These are phyloP conservation scores for Colletotrichum camelliae DNA, from an alignment of 2,329 filamentous ascomycete species.

Conservation along the genomic window DNA sequence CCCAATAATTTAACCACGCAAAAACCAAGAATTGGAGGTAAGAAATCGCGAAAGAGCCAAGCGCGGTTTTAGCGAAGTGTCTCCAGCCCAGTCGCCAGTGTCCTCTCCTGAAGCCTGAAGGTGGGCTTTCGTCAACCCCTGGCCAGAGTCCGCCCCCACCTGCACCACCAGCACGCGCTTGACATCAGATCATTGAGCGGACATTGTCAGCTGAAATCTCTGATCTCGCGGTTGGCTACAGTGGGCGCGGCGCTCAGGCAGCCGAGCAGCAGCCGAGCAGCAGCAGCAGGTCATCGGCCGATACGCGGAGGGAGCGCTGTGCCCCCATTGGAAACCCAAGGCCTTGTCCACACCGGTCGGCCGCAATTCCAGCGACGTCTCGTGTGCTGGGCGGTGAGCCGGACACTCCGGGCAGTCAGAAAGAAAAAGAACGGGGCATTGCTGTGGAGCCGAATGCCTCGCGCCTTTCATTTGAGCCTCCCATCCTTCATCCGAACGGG, in stretches of 20 bases:
- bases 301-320: neutral
- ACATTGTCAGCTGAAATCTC: conserved; percentile 4
- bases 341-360: neutral
- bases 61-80: conserved; percentile 2
- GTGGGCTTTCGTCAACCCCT: neutral
- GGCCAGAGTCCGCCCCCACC: neutral
- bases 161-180: neutral
- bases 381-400: conserved; percentile 3
- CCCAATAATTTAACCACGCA: neutral
- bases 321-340: neutral
- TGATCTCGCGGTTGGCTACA: neutral
- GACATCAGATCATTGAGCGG: conserved; percentile 8
- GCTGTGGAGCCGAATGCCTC: neutral
- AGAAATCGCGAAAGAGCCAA: neutral
- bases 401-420: neutral
- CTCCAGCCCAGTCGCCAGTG: neutral
- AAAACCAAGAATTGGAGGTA: neutral
- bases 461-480: neutral
- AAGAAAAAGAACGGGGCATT: neutral
- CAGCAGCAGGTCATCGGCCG: neutral
- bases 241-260: neutral
- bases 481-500: neutral
- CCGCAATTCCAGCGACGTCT: neutral
- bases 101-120: neutral
- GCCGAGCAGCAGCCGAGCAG: neutral